These are phyloP conservation scores for Solanum corneliomulleri DNA, from an alignment of 257 asterid genomes.

Conservation along the genomic window DNA sequence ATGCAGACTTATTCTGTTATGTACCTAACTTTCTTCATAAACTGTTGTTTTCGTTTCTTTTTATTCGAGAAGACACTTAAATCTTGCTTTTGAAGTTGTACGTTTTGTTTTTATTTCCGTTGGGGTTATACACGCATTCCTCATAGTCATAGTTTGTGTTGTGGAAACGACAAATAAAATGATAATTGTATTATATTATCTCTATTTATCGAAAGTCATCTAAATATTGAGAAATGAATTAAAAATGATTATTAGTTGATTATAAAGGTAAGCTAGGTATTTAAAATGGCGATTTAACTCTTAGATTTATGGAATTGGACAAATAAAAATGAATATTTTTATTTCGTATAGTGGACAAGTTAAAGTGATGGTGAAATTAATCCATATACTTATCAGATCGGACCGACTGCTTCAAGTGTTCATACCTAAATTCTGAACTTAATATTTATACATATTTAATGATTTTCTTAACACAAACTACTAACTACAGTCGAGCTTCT, in stretches of 20 bases:
- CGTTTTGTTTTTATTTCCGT: not conserved
- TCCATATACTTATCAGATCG: not conserved
- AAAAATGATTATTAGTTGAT: not conserved
- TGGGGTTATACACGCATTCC: not conserved
- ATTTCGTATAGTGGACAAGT: not conserved
- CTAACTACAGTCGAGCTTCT: rapidly evolving
- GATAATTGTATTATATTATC: not conserved
- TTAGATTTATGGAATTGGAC: not conserved
- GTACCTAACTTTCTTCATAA: not conserved
- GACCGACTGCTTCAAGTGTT: not conserved
- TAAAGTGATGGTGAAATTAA: too few species aligned
- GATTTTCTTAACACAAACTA: not conserved
- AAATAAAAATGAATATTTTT: not conserved
- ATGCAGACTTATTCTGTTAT: not conserved
- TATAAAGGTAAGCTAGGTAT: not conserved
- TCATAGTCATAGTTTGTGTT: not conserved
- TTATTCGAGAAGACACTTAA: not conserved
- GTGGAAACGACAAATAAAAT: not conserved
- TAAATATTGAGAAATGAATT: not conserved
- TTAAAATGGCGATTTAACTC: not conserved
- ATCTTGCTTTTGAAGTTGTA: not conserved
- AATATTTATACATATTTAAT: not conserved
- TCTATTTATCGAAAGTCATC: not conserved
- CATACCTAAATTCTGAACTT: not conserved
- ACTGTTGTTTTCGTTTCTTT: not conserved